Evolutionary conservation across 2,329 filamentous ascomycete genomes (phyloP).

Genomic region (Phoma herbarum): DNA sequence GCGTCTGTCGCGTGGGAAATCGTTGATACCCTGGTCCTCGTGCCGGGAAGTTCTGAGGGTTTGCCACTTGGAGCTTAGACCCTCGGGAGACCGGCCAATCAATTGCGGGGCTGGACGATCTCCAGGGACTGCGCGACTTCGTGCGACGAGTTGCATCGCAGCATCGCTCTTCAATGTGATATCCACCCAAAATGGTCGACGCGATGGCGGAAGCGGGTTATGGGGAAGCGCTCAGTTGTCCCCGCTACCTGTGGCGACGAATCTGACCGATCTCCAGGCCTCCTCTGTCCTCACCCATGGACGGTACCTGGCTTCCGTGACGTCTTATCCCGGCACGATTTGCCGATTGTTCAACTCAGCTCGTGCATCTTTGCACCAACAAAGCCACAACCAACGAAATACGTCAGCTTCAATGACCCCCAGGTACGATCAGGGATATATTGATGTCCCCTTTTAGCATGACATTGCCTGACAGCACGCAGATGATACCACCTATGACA

Average conservation of each 20-base stretch:
- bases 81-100: conserved; percentile 29
- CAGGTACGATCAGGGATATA: conserved; percentile 3
- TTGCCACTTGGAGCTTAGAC: conserved; percentile 32
- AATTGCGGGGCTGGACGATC: conserved; percentile 18
- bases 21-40: conserved; percentile 14
- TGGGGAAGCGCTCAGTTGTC: conserved; percentile 22
- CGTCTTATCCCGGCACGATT: conserved; percentile 27
- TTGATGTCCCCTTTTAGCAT: conserved; percentile 14
- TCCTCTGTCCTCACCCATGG: conserved; percentile 7
- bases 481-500: conserved; percentile 28
- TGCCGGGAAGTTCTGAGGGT: conserved; percentile 14
- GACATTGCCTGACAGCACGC: conserved; percentile 17
- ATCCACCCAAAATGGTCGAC: conserved; percentile 20
- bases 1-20: conserved; percentile 35
- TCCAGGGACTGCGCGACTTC: conserved; percentile 21
- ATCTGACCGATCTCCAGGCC: conserved; percentile 19
- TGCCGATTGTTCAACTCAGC: conserved; percentile 24
- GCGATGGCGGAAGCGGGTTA: conserved; percentile 25
- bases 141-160: conserved; percentile 33
- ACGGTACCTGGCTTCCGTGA: conserved; percentile 15
- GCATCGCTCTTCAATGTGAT: conserved; percentile 29
- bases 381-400: conserved; percentile 21
- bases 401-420: conserved; percentile 10
- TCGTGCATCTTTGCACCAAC: conserved; percentile 16
- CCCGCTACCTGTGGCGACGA: conserved; percentile 26